Conservation (phyloP, 31 red algal species). For the Porphyra umbilicalis region DNA sequence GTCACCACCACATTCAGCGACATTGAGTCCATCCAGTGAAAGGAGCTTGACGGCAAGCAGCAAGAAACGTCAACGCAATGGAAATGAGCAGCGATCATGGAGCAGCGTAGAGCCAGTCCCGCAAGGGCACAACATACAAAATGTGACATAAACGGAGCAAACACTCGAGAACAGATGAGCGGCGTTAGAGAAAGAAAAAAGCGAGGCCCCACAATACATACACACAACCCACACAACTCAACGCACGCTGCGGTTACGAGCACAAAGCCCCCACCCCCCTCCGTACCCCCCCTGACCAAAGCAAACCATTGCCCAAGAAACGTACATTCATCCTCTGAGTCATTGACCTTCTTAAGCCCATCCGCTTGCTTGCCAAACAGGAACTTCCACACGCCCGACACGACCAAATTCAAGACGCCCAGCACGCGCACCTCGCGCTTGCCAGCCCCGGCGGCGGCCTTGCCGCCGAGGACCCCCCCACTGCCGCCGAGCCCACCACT, state of each 20-base stretch:
- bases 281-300: neutral
- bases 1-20: neutral
- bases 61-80: too few relatives aligned
- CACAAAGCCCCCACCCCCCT: neutral
- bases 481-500: neutral
- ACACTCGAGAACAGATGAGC: too few relatives aligned
- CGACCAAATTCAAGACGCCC: constrained; percentile 57
- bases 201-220: too few relatives aligned
- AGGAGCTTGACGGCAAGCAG: too few relatives aligned
- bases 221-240: too few relatives aligned
- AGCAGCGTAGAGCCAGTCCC: too few relatives aligned
- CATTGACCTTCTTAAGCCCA: constrained; percentile 73
- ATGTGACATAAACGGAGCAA: too few relatives aligned
- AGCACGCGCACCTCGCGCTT: constrained; percentile 53
- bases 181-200: too few relatives aligned
- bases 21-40: neutral
- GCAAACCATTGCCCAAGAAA: too few relatives aligned
- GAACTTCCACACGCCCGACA: constrained; percentile 66
- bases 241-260: too few relatives aligned
- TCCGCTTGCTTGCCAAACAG: constrained; percentile 88
- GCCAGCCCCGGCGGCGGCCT: constrained; percentile 3
- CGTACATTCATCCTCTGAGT: constrained; percentile 79
- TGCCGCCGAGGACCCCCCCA: neutral
- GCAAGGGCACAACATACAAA: too few relatives aligned
- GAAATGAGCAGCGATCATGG: too few relatives aligned